Evolutionary conservation across 2,329 filamentous ascomycete species (phyloP), one percentile per base, ranked within the genome.

Genomic region (Aspergillus luchuensis): DNA sequence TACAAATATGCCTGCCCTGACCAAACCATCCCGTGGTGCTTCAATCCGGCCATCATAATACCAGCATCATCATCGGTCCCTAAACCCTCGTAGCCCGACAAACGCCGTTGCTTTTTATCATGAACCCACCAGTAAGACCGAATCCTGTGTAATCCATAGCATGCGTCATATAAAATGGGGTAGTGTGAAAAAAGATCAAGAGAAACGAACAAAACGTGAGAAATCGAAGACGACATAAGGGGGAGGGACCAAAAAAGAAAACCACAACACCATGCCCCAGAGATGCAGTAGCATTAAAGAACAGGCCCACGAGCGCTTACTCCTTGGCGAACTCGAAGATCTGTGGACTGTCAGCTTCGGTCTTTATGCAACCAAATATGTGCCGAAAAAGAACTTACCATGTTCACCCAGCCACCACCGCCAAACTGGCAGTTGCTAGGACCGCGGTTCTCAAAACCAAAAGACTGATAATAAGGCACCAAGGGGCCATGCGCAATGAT

Each of bases 371-470:
- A 39, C 23, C 50, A 57, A 61, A 2, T 7, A 19, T 17, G 3
- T 53, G 33, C 33, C 0, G 30, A 21, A 33, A 10, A 21, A 38
- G 11, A 36, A 21, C 33, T n/a, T 30, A 92, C 90, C 91, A 97
- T 87, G 73, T 95, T 88, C 67, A 86, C 83, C 92, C 92, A 97
- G 17, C 87, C 88, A 33, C 91, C 91, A 39, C 91, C 91, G 19
- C 88, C 90, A 77, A 92, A 92, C 60, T 85, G 81, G 54, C 86
- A 89, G 61, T 85, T 79, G 74, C 91, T 95, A 53, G 82, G 79
- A 0, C 92, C 91, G 30, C 82, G 76, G 67, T 89, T 85, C 66
- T 80, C 80, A 73, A 95, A 97, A 0, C 91, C 87, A 66, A 91
- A 84, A n/a, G 83, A 83, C 72, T 89, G 84, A 73, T 96, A 97